phyloP scores from a whole-genome alignment of 495 filamentous ascomycete genomes.

The Penicillium samsonianum region DNA sequence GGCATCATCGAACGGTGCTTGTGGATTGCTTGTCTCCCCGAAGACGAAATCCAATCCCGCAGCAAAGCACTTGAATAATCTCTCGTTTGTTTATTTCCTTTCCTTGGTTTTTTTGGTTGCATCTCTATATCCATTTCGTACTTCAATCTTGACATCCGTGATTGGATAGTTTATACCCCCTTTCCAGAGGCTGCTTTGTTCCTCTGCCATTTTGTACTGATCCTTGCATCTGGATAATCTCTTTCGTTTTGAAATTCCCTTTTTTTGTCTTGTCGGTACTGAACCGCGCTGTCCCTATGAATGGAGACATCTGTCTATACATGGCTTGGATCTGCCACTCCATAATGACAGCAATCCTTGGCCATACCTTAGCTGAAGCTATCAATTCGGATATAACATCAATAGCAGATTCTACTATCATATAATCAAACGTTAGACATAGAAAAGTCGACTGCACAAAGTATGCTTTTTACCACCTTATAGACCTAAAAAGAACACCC shows the following conservation, averaged over 20 bases:
- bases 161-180: slow-evolving; percentile 11
- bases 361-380: too few species aligned
- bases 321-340: not conserved
- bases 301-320: not conserved
- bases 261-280: not conserved
- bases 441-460: too few species aligned
- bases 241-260: slow-evolving; percentile 5
- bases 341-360: not conserved
- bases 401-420: not conserved
- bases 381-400: not conserved
- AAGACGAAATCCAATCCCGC: slow-evolving; percentile 72
- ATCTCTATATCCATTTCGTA: slow-evolving; percentile 11
- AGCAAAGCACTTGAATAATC: slow-evolving; percentile 57
- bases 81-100: slow-evolving; percentile 6
- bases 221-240: slow-evolving; percentile 13
- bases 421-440: too few species aligned
- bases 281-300: not conserved
- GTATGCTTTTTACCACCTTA: too few species aligned
- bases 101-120: slow-evolving; percentile 5
- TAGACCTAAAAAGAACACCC: too few species aligned
- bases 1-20: slow-evolving; percentile 88
- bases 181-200: slow-evolving; percentile 5
- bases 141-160: slow-evolving; percentile 2
- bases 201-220: slow-evolving; percentile 22
- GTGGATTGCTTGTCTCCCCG: slow-evolving; percentile 87